phyloP scores from a whole-genome alignment of 495 filamentous ascomycete genomes.

The Penicillium tannophilum region DNA sequence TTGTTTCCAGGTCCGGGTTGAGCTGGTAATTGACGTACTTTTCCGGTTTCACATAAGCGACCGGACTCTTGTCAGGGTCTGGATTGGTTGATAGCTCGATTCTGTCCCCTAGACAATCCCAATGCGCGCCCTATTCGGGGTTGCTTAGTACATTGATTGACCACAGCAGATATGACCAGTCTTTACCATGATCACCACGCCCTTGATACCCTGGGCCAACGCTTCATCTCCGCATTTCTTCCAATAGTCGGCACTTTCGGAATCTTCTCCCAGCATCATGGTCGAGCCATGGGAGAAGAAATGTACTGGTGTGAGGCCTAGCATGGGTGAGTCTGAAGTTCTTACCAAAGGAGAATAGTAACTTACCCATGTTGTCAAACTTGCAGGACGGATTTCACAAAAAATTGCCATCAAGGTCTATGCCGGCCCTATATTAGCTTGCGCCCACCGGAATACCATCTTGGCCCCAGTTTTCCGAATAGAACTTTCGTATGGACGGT shows the following conservation, averaged over 20 bases:
- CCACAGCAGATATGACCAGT: too few species aligned
- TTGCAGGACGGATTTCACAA: neutral
- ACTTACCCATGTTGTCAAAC: neutral
- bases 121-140: constrained; percentile 58
- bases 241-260: constrained; percentile 60
- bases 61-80: constrained; percentile 54
- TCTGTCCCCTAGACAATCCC: constrained; percentile 50
- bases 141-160: neutral
- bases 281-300: constrained; percentile 71
- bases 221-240: constrained; percentile 62
- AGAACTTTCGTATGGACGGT: neutral
- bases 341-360: neutral
- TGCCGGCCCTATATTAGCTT: neutral
- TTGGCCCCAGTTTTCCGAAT: neutral
- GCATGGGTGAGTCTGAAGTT: neutral
- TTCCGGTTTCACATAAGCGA: constrained; percentile 59
- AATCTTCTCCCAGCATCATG: constrained; percentile 67
- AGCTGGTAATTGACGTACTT: constrained; percentile 61
- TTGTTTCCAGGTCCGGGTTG: constrained; percentile 53
- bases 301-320: constrained; percentile 52
- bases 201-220: constrained; percentile 55
- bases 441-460: neutral
- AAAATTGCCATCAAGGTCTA: neutral
- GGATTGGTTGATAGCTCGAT: constrained; percentile 61
- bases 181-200: constrained; percentile 63